A percentile compares a stretch with the other conserved stretches of the same genome.
Conservation (phyloP, 2,329 filamentous ascomycete genomes). For the Ustulina deusta region DNA sequence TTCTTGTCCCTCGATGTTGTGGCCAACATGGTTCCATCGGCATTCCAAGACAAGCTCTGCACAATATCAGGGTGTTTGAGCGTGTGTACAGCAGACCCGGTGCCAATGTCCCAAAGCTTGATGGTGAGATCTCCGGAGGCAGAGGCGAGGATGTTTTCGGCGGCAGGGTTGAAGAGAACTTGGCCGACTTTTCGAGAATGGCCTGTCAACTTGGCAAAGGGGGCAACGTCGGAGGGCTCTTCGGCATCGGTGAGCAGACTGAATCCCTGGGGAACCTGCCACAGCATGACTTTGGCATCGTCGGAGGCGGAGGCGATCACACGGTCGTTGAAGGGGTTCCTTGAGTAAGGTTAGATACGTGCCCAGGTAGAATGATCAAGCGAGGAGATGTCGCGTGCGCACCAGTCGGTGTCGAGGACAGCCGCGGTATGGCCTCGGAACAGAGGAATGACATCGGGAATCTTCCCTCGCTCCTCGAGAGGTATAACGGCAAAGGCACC, state of each 20-base stretch:
- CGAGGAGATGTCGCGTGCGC: conserved; percentile 36
- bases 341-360: conserved; percentile 56
- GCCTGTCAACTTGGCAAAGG: conserved; percentile 83
- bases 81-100: conserved; percentile 78
- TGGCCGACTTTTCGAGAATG: conserved; percentile 98
- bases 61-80: conserved; percentile 92
- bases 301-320: conserved; percentile 94
- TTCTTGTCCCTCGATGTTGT: conserved; percentile 99
- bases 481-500: conserved; percentile 98
- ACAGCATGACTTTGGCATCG: conserved; percentile 96
- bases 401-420: conserved; percentile 68
- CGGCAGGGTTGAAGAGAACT: conserved; percentile 96
- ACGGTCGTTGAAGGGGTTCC: conserved; percentile 96
- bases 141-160: conserved; percentile 94
- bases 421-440: conserved; percentile 96
- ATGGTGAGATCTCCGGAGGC: conserved; percentile 94
- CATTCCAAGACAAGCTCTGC: conserved; percentile 96
- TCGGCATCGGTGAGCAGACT: conserved; percentile 86
- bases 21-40: conserved; percentile 84
- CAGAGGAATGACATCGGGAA: conserved; percentile 92
- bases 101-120: conserved; percentile 94
- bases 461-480: conserved; percentile 85
- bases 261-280: conserved; percentile 92
- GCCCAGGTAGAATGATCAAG: conserved; percentile 2
- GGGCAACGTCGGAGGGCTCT: conserved; percentile 83